Evolutionary conservation across 306 rosid genomes (phyloP).

Genomic region (Begonia peltatifolia): DNA sequence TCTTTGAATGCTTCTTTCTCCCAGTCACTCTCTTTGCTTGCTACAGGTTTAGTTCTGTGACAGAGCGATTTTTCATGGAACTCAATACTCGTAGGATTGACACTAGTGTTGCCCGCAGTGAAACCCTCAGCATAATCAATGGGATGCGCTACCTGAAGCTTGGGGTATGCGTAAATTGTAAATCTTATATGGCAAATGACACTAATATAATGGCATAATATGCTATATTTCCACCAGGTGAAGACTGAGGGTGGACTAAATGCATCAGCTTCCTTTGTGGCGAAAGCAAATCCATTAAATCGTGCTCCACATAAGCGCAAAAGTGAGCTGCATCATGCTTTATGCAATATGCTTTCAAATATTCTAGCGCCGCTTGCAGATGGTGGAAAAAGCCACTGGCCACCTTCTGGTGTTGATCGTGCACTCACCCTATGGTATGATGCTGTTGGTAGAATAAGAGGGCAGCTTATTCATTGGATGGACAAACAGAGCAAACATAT

Average conservation of each 20-base stretch:
- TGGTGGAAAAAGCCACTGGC: constrained; percentile 97
- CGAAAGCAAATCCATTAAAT: constrained; percentile 96
- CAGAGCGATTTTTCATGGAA: constrained; percentile 98
- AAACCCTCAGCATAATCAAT: constrained; percentile 86
- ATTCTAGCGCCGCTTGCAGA: constrained; percentile 97
- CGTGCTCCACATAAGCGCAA: constrained; percentile 93
- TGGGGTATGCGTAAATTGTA: constrained; percentile 52
- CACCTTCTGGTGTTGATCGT: constrained; percentile 92
- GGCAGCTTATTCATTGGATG: constrained; percentile 84
- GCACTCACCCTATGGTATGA: constrained; percentile 94
- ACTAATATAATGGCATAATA: constrained; percentile 18
- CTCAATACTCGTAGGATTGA: constrained; percentile 85
- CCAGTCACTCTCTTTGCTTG: no score
- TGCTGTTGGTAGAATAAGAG: constrained; percentile 94
- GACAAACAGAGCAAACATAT: constrained; percentile 98
- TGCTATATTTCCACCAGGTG: constrained; percentile 45
- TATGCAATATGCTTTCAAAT: constrained; percentile 92
- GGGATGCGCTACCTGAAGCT: constrained; percentile 99
- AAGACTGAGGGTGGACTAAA: constrained; percentile 96
- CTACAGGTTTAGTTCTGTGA: constrained; percentile 92
- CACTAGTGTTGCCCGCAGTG: constrained; percentile 84
- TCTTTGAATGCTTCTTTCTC: no score
- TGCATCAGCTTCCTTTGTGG: constrained; percentile 99
- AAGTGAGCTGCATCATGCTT: constrained; percentile 95
- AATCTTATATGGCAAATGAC: constrained; percentile 12